Conservation (phyloP, 2,329 filamentous ascomycete species). For the Calonectria fujianensis region DNA sequence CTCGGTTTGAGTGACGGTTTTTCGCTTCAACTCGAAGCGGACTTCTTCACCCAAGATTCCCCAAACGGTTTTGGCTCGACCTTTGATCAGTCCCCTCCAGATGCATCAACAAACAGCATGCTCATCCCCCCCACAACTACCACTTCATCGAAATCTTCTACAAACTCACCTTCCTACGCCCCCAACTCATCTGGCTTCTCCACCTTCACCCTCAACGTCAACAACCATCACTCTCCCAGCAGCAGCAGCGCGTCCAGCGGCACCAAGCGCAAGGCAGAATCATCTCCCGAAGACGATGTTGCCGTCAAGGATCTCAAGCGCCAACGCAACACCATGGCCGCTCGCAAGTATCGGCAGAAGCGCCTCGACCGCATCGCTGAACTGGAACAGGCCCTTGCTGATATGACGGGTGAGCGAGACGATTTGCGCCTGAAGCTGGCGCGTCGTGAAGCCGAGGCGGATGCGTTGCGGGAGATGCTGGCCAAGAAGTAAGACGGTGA, state of each 20-base stretch:
- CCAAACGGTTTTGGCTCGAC: constrained; percentile 38
- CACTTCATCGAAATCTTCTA: constrained; percentile 35
- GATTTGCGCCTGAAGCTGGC: constrained; percentile 78
- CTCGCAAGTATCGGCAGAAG: constrained; percentile 82
- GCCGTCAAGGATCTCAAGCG: constrained; percentile 70
- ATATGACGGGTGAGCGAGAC: constrained; percentile 77
- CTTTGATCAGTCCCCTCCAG: constrained; percentile 39
- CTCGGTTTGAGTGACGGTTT: constrained; percentile 41
- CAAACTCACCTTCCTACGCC: constrained; percentile 49
- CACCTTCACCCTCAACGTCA: constrained; percentile 40
- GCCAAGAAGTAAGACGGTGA: constrained; percentile 51
- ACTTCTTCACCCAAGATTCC: constrained; percentile 46
- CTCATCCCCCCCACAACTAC: constrained; percentile 33
- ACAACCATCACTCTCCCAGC: constrained; percentile 41
- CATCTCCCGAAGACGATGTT: constrained; percentile 51
- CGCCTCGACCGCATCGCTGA: constrained; percentile 79
- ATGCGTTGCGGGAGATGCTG: constrained; percentile 74
- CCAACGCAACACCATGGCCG: constrained; percentile 82
- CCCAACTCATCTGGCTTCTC: constrained; percentile 51
- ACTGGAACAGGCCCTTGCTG: constrained; percentile 76
- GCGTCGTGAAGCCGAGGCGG: constrained; percentile 78
- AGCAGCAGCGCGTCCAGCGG: constrained; percentile 24
- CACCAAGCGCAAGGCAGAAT: constrained; percentile 50
- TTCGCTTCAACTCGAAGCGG: constrained; percentile 31
- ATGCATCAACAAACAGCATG: constrained; percentile 27